phyloP scores from a whole-genome alignment of 1,139 yeast genomes.

The Suhomyces bribrorum region DNA sequence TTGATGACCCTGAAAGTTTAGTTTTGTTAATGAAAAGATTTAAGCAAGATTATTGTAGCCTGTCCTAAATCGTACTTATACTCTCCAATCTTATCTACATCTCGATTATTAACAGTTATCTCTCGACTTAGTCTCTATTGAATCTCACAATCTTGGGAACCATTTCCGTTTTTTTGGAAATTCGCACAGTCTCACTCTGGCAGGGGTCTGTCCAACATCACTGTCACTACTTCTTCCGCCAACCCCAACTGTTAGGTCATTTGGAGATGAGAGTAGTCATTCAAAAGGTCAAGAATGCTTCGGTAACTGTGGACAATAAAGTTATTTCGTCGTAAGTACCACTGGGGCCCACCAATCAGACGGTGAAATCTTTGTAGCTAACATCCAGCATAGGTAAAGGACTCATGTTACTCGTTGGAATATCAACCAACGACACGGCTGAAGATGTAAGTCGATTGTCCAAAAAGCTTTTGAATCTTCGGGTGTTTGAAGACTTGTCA shows the following conservation, averaged over 20 bases:
- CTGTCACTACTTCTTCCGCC: neutral
- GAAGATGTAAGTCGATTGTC: slow-evolving; percentile 72
- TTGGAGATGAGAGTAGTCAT: slow-evolving; percentile 76
- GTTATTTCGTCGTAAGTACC: slow-evolving; percentile 66
- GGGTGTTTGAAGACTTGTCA: slow-evolving; percentile 67
- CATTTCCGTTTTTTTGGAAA: too few species aligned
- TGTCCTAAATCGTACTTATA: too few species aligned
- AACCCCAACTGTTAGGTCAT: neutral
- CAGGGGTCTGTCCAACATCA: too few species aligned
- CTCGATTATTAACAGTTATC: too few species aligned
- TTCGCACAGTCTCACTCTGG: too few species aligned
- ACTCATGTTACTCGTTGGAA: slow-evolving; percentile 78
- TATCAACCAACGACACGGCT: slow-evolving; percentile 70
- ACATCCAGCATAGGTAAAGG: slow-evolving; percentile 64
- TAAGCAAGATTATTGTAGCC: too few species aligned
- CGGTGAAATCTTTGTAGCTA: too few species aligned
- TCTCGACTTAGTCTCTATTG: too few species aligned
- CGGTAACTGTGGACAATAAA: slow-evolving; percentile 75
- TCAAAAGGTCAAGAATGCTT: slow-evolving; percentile 83
- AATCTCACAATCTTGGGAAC: too few species aligned
- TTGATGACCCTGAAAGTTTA: neutral
- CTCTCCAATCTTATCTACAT: too few species aligned
- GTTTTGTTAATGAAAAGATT: neutral
- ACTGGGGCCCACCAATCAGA: neutral
- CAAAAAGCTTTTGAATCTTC: slow-evolving; percentile 61